Conservation (phyloP, 2,329 filamentous ascomycete species). For the Fusarium pininemorale region DNA sequence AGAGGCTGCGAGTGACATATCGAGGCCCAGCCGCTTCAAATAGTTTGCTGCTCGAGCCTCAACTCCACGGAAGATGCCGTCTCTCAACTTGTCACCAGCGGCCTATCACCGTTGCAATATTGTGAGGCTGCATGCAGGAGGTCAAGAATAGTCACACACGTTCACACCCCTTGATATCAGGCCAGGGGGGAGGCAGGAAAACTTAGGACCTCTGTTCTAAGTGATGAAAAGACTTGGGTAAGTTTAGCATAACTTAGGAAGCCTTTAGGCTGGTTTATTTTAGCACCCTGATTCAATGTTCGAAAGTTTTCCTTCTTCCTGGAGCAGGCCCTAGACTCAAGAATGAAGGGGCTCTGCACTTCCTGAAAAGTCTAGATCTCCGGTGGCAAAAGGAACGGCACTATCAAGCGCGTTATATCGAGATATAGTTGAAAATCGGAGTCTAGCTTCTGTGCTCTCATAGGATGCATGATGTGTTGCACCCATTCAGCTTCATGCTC, state of each 20-base stretch:
- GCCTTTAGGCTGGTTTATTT: neutral
- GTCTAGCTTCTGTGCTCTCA: neutral
- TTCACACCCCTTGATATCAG: neutral
- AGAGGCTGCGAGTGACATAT: constrained; percentile 7
- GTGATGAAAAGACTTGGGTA: neutral
- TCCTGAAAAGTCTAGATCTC: constrained; percentile 15
- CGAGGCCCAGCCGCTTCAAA: constrained; percentile 11
- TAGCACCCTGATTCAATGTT: neutral
- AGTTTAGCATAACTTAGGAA: neutral
- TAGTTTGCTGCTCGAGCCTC: constrained; percentile 9
- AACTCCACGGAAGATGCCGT: constrained; percentile 8
- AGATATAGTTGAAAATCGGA: neutral
- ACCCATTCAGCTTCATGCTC: constrained; percentile 17
- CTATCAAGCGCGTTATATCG: neutral
- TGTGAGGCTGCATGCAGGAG: constrained; percentile 31
- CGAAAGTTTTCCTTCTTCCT: neutral
- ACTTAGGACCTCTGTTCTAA: neutral
- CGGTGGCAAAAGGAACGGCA: constrained; percentile 20
- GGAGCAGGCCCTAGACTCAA: neutral
- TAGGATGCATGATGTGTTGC: constrained; percentile 1
- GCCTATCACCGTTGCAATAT: constrained; percentile 18
- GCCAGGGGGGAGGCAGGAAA: neutral
- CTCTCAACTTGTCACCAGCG: neutral
- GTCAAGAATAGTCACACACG: constrained; percentile 23
- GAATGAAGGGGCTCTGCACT: neutral